Conservation (phyloP, 805 yeast species). For the Candida maris region DNA sequence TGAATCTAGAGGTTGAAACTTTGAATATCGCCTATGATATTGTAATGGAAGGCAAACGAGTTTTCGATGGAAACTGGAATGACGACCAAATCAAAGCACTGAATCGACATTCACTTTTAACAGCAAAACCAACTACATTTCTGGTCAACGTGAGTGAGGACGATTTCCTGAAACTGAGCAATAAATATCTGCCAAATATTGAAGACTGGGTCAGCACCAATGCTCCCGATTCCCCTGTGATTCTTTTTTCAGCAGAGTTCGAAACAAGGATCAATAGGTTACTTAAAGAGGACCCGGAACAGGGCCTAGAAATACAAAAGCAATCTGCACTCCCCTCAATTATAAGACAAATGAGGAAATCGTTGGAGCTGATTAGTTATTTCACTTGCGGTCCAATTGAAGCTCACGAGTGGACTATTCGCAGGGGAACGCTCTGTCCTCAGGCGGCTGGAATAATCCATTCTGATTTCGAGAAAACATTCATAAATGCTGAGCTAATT, state of each 20-base stretch:
- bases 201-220: conserved; percentile 85
- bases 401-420: conserved; percentile 97
- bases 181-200: conserved; percentile 77
- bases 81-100: conserved; percentile 87
- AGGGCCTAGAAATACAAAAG: conserved; percentile 66
- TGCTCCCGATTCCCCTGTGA: conserved; percentile 67
- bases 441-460: conserved; percentile 98
- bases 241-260: conserved; percentile 32
- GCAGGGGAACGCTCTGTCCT: conserved; percentile 92
- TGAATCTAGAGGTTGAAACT: conserved; percentile 83
- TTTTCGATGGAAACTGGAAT: conserved; percentile 84
- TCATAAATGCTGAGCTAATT: conserved; percentile 89
- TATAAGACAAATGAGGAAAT: conserved; percentile 80
- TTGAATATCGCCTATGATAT: conserved; percentile 70
- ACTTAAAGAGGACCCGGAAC: conserved; percentile 8
- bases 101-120: conserved; percentile 79
- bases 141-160: conserved; percentile 85
- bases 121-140: conserved; percentile 95
- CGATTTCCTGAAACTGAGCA: conserved; percentile 84
- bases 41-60: conserved; percentile 81
- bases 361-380: conserved; percentile 83
- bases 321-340: conserved; percentile 82
- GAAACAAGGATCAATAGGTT: conserved; percentile 25
- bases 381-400: conserved; percentile 96
- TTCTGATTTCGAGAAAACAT: conserved; percentile 90